Base-by-base conservation (phyloP, 495 filamentous ascomycete genomes). In the Penicillium roqueforti region DNA sequence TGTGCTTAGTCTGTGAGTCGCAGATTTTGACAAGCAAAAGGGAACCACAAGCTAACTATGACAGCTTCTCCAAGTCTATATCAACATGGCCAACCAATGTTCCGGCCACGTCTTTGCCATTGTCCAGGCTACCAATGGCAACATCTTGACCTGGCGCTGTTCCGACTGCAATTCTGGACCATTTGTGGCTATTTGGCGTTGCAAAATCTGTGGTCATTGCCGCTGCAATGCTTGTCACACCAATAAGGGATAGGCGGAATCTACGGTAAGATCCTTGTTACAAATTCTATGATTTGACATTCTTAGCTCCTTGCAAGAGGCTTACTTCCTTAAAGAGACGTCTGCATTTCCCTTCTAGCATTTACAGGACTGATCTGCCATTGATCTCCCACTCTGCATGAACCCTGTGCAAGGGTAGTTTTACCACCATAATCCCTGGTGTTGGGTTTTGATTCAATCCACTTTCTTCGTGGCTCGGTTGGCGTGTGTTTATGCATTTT, bases 121-220 rank as follows among this genome's bases (percentile, higher is more conserved):
- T 47, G 62, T 76, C 19, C 75, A 77, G 57, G 67, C 70, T 11
- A 72, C 72, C 32, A 76, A 77, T 58, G 75, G 75, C 43, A 78
- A 75, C 47, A 74, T 78, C 55, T 62, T 78, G 48, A 73, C 74
- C 37, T 78, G 74, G 72, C 72, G 70, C 11, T 78, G 75, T 57
- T 76, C 71, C 4, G 74, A 77, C 62, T 78, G 75, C 65, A 76
- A 75, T 56, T 72, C 73, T 39, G 75, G 75, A n/a, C 74, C 74
- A 42, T 78, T 73, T 51, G 65, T 71, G 48, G 75, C 75, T 13
- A 75, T 78, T 55, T 78, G 73, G 73, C 75, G 68, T 31, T 78
- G 75, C 67, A 76, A 78, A 65, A 68, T 72, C 57, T 78, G 75
- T 64, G 65, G 65, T 37, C 68, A 76, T 47, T 75, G 64, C 61